Evolutionary conservation across 805 yeast species (phyloP).

Genomic region (Lipomyces mesembrius): DNA sequence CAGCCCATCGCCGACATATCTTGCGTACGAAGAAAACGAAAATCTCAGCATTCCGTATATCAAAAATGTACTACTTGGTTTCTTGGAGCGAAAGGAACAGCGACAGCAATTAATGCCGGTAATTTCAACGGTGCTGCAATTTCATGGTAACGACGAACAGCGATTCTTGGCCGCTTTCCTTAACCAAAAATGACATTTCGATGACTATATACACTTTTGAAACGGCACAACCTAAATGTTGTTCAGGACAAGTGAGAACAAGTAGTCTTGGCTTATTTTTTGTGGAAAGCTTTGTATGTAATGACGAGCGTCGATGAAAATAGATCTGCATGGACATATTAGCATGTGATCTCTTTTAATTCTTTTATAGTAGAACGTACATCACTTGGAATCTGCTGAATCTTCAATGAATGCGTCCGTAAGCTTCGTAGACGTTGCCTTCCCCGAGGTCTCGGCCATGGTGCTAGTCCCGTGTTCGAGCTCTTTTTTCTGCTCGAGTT

Average conservation of each 20-base stretch:
- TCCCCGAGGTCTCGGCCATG: neutral
- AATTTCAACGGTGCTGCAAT: slow-evolving; percentile 69
- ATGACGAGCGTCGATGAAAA: neutral
- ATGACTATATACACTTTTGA: neutral
- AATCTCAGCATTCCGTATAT: slow-evolving; percentile 60
- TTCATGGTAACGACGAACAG: slow-evolving; percentile 73
- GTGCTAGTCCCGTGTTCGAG: slow-evolving; percentile 8
- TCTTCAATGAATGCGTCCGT: neutral
- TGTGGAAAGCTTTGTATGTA: neutral
- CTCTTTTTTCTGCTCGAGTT: slow-evolving; percentile 16
- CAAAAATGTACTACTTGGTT: slow-evolving; percentile 89
- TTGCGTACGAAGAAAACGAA: slow-evolving; percentile 32
- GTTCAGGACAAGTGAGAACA: neutral
- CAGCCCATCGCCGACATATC: slow-evolving; percentile 18
- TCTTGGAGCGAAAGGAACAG: slow-evolving; percentile 90
- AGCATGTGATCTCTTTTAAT: neutral
- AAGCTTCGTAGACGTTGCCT: neutral
- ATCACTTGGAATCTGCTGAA: neutral
- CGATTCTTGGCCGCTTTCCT: slow-evolving; percentile 61
- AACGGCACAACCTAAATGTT: neutral
- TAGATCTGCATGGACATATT: neutral
- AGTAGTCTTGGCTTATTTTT: neutral
- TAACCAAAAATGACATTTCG: slow-evolving; percentile 16
- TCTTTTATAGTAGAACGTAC: neutral
- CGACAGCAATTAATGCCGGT: slow-evolving; percentile 85